Evolutionary conservation across 225 moss, liverwort and hornwort species (phyloP).

Genomic region (Rhytidiadelphus loreus): DNA sequence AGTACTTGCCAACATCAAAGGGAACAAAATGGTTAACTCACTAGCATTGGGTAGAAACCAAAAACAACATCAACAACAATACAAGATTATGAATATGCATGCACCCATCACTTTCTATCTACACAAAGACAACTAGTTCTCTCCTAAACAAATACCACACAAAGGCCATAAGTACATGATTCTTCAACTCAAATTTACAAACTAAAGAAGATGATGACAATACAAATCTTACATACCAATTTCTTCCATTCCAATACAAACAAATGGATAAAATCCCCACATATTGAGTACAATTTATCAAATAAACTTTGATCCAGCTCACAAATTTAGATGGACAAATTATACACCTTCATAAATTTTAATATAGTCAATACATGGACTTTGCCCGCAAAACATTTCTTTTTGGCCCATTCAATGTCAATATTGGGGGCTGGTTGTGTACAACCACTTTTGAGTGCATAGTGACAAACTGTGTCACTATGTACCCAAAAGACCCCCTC

Average conservation of each 20-base stretch:
- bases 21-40: background rate
- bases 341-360: background rate
- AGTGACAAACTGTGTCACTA: too few relatives aligned
- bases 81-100: background rate
- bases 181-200: background rate
- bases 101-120: background rate
- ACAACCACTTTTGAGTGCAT: too few relatives aligned
- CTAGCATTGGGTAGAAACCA: background rate
- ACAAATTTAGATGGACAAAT: background rate
- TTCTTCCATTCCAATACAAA: background rate
- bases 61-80: background rate
- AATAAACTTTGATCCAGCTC: background rate
- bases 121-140: background rate
- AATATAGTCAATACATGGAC: background rate
- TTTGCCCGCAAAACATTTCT: background rate
- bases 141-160: background rate
- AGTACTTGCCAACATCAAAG: accelerated
- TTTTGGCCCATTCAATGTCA: background rate
- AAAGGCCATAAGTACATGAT: background rate
- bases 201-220: background rate
- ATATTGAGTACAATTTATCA: background rate
- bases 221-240: background rate
- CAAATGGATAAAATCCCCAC: background rate
- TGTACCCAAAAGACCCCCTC: too few relatives aligned
- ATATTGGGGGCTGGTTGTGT: too few relatives aligned